phyloP scores from a whole-genome alignment of 1,139 yeast species.

The Kluyveromyces marxianus region DNA sequence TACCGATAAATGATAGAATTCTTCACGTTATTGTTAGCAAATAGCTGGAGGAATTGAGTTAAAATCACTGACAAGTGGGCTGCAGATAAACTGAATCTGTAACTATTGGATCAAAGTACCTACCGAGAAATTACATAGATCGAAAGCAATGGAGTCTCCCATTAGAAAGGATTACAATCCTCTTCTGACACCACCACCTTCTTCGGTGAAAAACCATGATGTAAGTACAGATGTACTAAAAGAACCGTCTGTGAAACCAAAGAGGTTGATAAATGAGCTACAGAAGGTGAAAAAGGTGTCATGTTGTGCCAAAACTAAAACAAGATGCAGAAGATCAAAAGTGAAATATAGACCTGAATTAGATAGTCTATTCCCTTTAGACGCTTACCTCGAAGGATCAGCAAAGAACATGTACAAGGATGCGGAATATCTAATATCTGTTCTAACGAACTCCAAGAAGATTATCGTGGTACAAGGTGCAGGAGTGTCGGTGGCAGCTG shows the following conservation, averaged over 20 bases:
- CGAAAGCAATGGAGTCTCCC: conserved; percentile 2
- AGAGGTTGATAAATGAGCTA: conserved; percentile 17
- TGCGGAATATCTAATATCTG: conserved; percentile 37
- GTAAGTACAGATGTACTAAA: background rate
- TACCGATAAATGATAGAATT: too few relatives aligned
- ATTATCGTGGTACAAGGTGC: conserved; percentile 72
- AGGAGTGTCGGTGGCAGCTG: conserved; percentile 83
- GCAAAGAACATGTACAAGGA: conserved; percentile 29
- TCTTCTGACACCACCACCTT: conserved; percentile 19
- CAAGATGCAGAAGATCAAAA: conserved; percentile 32
- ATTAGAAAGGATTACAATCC: conserved; percentile 2
- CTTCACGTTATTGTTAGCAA: too few relatives aligned
- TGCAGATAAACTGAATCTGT: too few relatives aligned
- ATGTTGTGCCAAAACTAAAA: background rate
- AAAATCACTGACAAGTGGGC: too few relatives aligned
- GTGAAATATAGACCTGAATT: conserved; percentile 36
- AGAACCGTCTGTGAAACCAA: conserved; percentile 13
- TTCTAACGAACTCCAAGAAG: conserved; percentile 40
- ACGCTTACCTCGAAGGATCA: conserved; percentile 21
- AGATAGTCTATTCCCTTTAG: conserved; percentile 36
- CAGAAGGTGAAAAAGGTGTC: conserved; percentile 6
- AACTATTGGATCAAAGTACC: too few relatives aligned
- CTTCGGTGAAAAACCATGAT: conserved; percentile 12
- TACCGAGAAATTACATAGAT: too few relatives aligned
- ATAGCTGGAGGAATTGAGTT: too few relatives aligned